Evolutionary conservation across 495 filamentous ascomycete genomes (phyloP), one percentile per base, ranked within the genome.

Genomic region (Apodospora peruviana): DNA sequence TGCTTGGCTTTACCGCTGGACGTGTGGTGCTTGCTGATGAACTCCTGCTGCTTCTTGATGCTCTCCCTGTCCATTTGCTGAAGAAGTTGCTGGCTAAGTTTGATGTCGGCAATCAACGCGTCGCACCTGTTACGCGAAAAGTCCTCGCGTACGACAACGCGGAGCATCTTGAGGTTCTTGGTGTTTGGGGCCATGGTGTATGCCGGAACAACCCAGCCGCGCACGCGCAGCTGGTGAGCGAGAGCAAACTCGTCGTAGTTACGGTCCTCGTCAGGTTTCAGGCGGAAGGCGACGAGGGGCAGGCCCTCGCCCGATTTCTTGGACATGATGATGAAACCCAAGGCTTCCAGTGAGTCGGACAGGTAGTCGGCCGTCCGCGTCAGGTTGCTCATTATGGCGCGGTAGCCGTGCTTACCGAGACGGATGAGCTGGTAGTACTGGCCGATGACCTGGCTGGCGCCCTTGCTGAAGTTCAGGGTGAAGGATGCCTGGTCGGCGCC

Each of bases 391-490:
- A 96, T 95, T 71, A 94, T 91, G 45, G 83, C 70, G 17, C 83
- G 76, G 73, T 93, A 96, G 12, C 90, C 90, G 56, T 83, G 81
- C 75, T 93, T 91, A 40, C 90, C 90, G 7, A 96, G 80, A 9
- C 90, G 86, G 68, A 96, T 93, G 62, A 96, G 72, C 64, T 95
- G 90, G 72, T 96, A 96, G 72, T 96, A 96, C 66, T 96, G 90
- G 24, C 90, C 90, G 60, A 96, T 95, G 53, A 96, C 83, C 58
- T 95, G 90, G 34, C 84, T 84, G 38, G 90, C 90, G 48, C 90
- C 90, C 67, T 93, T 91, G 64, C 85, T 90, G 75, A 96, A 96
- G 74, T 96, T 96, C 43, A 96, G 78, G n/a, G 90, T 96, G 75
- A 95, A 95, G 44, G 88, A 94, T n/a, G 90, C 83, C 68, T 96